A percentile compares a stretch with the other conserved stretches of the same genome.
These are phyloP conservation scores for Apiospora malaysiana DNA, from an alignment of 2,329 filamentous ascomycete genomes.

Conservation along the genomic window DNA sequence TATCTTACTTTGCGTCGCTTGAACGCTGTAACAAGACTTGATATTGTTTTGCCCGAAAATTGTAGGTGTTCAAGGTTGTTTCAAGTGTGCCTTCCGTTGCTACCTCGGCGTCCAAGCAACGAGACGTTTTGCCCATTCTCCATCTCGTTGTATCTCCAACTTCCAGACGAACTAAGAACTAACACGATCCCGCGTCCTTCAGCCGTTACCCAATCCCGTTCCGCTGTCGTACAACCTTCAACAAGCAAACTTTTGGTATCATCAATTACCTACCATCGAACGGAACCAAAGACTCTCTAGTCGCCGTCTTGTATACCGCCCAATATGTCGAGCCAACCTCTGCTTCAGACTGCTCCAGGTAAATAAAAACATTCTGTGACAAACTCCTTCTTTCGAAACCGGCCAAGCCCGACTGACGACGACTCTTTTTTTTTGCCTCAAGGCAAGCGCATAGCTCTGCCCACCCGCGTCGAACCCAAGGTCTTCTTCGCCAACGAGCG, in stretches of 20 bases:
- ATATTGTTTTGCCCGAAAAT: background rate
- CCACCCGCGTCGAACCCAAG: constrained; percentile 97
- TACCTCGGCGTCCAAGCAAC: constrained; percentile 7
- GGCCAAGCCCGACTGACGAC: background rate
- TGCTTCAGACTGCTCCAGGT: constrained; percentile 94
- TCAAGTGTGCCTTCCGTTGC: background rate
- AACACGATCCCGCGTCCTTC: background rate
- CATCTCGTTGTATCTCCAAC: background rate
- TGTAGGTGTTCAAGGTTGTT: background rate
- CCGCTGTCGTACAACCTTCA: constrained; percentile 10
- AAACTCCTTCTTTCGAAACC: background rate
- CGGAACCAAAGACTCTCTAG: background rate
- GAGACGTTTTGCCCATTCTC: background rate
- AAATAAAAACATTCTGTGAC: constrained; percentile 39
- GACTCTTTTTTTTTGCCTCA: constrained; percentile 22
- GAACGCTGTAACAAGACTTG: background rate
- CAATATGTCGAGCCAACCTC: constrained; percentile 92
- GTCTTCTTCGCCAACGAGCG: constrained; percentile 99
- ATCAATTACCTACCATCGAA: background rate
- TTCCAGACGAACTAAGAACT: background rate
- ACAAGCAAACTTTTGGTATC: background rate
- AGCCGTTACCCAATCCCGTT: background rate
- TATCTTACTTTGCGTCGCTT: background rate
- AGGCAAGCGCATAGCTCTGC: constrained; percentile 99
- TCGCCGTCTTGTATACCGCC: constrained; percentile 23